Conservation (phyloP, 495 filamentous ascomycete species). For the Xylaria scruposa region DNA sequence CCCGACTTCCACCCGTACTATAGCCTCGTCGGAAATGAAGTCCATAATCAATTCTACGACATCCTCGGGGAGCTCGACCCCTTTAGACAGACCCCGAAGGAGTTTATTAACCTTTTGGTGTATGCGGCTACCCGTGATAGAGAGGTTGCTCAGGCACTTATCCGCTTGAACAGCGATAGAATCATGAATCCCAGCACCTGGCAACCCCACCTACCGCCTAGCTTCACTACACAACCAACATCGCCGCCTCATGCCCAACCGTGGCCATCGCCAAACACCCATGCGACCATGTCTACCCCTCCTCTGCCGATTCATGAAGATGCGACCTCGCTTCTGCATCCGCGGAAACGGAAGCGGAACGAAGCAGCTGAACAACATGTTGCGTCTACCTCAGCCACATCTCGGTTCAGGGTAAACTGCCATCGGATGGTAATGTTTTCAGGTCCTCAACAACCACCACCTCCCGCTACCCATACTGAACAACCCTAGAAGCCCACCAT, state of each 20-base stretch:
- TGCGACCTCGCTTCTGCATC: neutral
- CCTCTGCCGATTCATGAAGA: neutral
- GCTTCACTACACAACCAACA: neutral
- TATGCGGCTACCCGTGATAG: conserved; percentile 9
- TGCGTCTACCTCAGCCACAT: neutral
- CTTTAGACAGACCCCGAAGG: conserved; percentile 7
- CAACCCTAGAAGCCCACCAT: neutral
- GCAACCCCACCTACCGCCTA: conserved; percentile 2
- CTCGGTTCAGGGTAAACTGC: neutral
- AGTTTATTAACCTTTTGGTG: conserved; percentile 19
- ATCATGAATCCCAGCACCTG: conserved; percentile 8
- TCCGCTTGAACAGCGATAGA: conserved; percentile 15
- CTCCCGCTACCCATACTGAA: too few species aligned
- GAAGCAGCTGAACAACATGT: neutral
- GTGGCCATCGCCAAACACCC: neutral
- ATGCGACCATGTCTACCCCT: neutral
- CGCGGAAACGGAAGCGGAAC: conserved; percentile 15
- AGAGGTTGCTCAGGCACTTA: neutral
- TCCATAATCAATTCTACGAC: conserved; percentile 8
- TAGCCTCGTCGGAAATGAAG: neutral
- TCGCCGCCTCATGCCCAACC: neutral
- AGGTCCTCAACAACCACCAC: neutral
- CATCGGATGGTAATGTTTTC: conserved; percentile 2
- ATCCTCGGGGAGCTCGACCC: conserved; percentile 22
- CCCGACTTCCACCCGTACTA: conserved; percentile 8